Evolutionary conservation across 1,284 basidiomycete genomes (phyloP).

Genomic region (Cryptococcus amylolentus): DNA sequence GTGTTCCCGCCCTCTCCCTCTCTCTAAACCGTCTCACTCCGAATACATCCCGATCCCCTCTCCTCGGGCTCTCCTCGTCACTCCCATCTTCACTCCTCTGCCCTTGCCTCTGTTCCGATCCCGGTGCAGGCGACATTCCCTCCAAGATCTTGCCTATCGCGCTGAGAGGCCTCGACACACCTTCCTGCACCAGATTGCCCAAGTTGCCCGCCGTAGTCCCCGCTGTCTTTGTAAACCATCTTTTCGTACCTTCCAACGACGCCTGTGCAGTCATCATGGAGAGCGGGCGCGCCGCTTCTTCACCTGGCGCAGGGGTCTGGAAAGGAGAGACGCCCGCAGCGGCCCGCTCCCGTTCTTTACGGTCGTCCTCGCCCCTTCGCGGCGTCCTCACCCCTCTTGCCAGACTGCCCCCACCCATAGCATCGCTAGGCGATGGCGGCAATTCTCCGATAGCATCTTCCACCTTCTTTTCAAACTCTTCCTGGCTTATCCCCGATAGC

Average conservation of each 20-base stretch:
- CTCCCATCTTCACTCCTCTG: constrained; percentile 23
- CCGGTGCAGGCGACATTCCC: constrained; percentile 55
- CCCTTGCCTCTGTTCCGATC: constrained; percentile 15
- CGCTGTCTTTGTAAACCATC: constrained; percentile 72
- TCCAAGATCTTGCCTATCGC: constrained; percentile 80
- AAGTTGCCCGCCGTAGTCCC: too few species aligned
- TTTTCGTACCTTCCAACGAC: constrained; percentile 67
- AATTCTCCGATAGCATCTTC: constrained; percentile 76
- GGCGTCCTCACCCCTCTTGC: not conserved
- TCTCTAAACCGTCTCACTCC: constrained; percentile 7
- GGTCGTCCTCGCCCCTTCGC: not conserved
- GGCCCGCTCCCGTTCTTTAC: not conserved
- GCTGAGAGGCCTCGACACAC: constrained; percentile 77
- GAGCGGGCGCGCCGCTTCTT: constrained; percentile 77
- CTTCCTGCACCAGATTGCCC: constrained; percentile 61
- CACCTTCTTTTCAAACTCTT: constrained; percentile 78
- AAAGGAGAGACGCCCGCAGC: constrained; percentile 22
- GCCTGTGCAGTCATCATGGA: constrained; percentile 61
- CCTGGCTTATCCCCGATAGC: constrained; percentile 84
- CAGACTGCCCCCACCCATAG: not conserved
- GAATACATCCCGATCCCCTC: constrained; percentile 13
- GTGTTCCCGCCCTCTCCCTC: constrained; percentile 6
- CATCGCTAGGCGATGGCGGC: constrained; percentile 50
- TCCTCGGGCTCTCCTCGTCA: constrained; percentile 1
- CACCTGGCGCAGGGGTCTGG: constrained; percentile 55